Conservation (phyloP, 176 grass and related monocot species). For the Oryza australiensis region DNA sequence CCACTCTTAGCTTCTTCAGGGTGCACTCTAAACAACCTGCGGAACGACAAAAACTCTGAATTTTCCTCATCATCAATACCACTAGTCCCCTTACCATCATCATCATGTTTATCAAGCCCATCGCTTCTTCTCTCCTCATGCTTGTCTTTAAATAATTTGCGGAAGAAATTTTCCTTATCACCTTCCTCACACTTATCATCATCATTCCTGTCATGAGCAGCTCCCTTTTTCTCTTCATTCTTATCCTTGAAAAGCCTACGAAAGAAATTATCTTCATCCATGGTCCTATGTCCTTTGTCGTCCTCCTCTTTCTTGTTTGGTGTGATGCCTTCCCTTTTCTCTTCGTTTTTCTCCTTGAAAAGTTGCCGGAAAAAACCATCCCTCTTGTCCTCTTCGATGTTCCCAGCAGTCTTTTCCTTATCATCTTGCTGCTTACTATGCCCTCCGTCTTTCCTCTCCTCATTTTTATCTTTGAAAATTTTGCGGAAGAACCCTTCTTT, state of each 20-base stretch:
- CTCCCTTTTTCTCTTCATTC: conserved; percentile 78
- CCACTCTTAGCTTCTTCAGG: conserved; percentile 78
- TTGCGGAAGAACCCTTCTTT: conserved; percentile 84
- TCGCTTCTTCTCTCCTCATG: conserved; percentile 73
- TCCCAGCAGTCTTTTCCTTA: conserved; percentile 35
- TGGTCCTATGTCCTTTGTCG: conserved; percentile 40
- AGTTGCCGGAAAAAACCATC: conserved; percentile 67
- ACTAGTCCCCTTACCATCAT: conserved; percentile 44
- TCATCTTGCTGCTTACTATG: conserved; percentile 41
- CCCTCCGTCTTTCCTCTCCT: conserved; percentile 53
- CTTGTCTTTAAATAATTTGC: conserved; percentile 88
- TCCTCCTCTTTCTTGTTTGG: conserved; percentile 56
- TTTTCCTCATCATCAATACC: conserved; percentile 77
- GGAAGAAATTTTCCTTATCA: conserved; percentile 94
- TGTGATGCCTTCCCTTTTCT: conserved; percentile 64
- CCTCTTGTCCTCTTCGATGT: conserved; percentile 62
- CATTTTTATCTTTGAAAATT: conserved; percentile 78
- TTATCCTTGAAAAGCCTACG: conserved; percentile 97
- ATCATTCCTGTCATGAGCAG: conserved; percentile 56
- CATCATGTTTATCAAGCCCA: conserved; percentile 54
- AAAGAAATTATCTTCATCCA: conserved; percentile 80
- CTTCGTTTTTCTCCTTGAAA: conserved; percentile 90
- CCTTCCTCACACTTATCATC: conserved; percentile 73
- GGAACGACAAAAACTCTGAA: conserved; percentile 89
- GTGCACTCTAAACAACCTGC: conserved; percentile 92